Evolutionary conservation across 768 basidiomycete species (phyloP).

Genomic region (Podaxis rugospora): DNA sequence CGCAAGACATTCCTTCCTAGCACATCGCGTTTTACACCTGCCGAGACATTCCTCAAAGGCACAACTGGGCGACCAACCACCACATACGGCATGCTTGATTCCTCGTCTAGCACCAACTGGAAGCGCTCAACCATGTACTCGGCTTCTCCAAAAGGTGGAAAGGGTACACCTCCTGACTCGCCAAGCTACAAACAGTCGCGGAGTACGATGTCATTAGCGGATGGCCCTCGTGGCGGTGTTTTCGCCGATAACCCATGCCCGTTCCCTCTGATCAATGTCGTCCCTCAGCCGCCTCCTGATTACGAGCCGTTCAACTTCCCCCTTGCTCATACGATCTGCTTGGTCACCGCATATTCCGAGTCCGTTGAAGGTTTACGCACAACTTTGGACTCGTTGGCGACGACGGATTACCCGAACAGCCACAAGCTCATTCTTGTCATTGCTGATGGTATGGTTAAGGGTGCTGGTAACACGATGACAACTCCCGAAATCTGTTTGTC

Average conservation of each 20-base stretch:
- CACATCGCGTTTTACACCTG: constrained; percentile 70
- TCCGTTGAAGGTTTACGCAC: constrained; percentile 94
- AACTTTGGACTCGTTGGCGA: constrained; percentile 96
- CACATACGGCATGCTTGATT: constrained; percentile 64
- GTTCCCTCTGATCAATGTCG: constrained; percentile 87
- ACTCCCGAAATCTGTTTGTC: constrained; percentile 92
- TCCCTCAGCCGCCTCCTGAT: constrained; percentile 88
- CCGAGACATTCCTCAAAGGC: constrained; percentile 55
- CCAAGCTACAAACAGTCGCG: constrained; percentile 71
- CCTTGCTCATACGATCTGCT: constrained; percentile 87
- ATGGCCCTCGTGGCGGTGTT: constrained; percentile 38
- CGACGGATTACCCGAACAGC: constrained; percentile 97
- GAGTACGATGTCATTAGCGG: constrained; percentile 74
- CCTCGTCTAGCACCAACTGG: constrained; percentile 41
- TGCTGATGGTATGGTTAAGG: constrained; percentile 98
- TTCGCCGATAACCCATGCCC: constrained; percentile 78
- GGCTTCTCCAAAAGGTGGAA: constrained; percentile 36
- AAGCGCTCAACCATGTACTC: constrained; percentile 58
- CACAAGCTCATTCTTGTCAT: constrained; percentile 96
- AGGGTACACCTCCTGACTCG: constrained; percentile 68
- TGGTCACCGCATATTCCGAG: constrained; percentile 98
- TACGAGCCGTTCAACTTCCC: constrained; percentile 97
- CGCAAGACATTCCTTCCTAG: constrained; percentile 64
- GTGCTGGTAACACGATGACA: constrained; percentile 81
- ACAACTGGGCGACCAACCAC: constrained; percentile 52